Evolutionary conservation across 805 yeast genomes (phyloP).

Genomic region (Brettanomyces bruxellensis): DNA sequence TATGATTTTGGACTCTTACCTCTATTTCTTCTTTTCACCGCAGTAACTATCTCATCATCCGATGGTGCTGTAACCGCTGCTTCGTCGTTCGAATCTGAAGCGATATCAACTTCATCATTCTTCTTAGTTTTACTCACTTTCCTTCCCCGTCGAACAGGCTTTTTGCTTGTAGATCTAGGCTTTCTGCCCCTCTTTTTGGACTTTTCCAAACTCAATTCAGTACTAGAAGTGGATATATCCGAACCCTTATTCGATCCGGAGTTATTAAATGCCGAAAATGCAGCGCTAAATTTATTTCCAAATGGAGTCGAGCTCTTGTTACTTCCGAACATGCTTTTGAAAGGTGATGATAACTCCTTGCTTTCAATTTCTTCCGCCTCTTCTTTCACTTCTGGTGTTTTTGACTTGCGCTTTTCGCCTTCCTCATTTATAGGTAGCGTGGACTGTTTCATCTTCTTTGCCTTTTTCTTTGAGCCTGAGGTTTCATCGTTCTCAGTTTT

Average conservation of each 20-base stretch:
- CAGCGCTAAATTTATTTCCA: conserved; percentile 2
- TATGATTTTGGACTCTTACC: not conserved
- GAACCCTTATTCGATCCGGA: not conserved
- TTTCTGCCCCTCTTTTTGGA: not conserved
- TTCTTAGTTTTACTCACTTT: not conserved
- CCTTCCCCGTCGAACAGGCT: not conserved
- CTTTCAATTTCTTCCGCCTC: not conserved
- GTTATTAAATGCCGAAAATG: conserved; percentile 2
- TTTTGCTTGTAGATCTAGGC: not conserved
- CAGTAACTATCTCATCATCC: conserved; percentile 1
- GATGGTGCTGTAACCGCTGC: not conserved
- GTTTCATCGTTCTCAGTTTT: conserved; percentile 8
- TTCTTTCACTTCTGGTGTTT: not conserved
- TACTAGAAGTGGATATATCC: not conserved
- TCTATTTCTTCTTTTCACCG: not conserved
- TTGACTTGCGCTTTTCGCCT: conserved; percentile 6
- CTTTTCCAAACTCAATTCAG: not conserved
- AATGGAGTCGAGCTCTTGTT: conserved; percentile 1
- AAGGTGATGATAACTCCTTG: not conserved
- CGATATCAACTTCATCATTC: not conserved
- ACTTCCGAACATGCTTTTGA: conserved; percentile 1
- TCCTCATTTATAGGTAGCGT: conserved; percentile 9
- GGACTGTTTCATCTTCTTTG: conserved; percentile 9
- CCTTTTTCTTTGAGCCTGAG: conserved; percentile 9
- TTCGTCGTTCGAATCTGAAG: not conserved